Evolutionary conservation across 768 basidiomycete genomes (phyloP).

Genomic region (Calocybe gangraenosa): DNA sequence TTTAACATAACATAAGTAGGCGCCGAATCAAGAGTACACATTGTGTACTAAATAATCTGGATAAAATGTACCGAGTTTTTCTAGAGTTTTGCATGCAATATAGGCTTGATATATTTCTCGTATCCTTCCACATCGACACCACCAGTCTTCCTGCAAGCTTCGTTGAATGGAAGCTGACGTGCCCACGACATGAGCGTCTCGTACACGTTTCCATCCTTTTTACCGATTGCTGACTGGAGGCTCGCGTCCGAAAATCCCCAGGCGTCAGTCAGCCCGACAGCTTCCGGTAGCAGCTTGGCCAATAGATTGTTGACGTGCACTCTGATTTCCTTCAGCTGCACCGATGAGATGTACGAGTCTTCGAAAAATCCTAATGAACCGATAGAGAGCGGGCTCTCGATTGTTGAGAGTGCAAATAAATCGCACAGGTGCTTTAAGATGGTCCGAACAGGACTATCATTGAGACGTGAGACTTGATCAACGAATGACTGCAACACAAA

Average conservation of each 20-base stretch:
- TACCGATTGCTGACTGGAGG: conserved; percentile 19
- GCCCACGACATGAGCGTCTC: conserved; percentile 22
- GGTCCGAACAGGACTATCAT: conserved; percentile 4
- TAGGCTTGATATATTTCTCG: conserved; percentile 14
- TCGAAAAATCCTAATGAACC: conserved; percentile 20
- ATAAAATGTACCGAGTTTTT: too few species aligned
- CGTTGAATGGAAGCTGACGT: conserved; percentile 20
- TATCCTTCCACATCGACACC: conserved; percentile 18
- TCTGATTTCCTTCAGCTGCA: conserved; percentile 15
- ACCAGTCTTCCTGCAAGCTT: conserved; percentile 5
- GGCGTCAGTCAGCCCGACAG: conserved; percentile 20
- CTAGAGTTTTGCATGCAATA: conserved; percentile 7
- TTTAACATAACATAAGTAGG: too few species aligned
- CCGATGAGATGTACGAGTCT: conserved; percentile 16
- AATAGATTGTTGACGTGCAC: conserved; percentile 10
- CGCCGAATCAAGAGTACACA: too few species aligned
- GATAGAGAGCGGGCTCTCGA: conserved; percentile 18
- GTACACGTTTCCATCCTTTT: conserved; percentile 22
- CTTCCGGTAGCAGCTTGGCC: conserved; percentile 17
- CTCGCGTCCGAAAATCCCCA: conserved; percentile 24
- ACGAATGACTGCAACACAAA: conserved; percentile 19
- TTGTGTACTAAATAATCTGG: too few species aligned
- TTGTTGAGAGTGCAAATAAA: conserved; percentile 21
- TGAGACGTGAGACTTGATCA: conserved; percentile 6
- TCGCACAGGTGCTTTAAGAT: conserved; percentile 17